phyloP scores from a whole-genome alignment of 2,329 filamentous ascomycete genomes.

The Alternaria sp. region DNA sequence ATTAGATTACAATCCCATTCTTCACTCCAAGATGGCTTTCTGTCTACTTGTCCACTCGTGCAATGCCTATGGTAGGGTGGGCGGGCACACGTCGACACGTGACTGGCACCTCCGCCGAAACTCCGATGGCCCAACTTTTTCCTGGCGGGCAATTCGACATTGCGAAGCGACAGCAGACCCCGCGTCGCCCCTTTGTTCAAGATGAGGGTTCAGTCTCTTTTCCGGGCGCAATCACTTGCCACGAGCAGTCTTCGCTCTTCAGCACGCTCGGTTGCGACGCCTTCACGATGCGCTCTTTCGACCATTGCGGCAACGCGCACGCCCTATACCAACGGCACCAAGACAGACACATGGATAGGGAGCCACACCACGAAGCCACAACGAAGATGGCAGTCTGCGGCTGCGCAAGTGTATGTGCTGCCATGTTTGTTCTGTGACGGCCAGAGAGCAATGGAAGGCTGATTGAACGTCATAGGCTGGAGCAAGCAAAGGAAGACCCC shows the following conservation, averaged over 20 bases:
- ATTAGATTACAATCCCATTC: constrained; percentile 26
- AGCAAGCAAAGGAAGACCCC: constrained; percentile 64
- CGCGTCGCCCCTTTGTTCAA: constrained; percentile 36
- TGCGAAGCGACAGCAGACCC: constrained; percentile 30
- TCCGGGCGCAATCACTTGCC: constrained; percentile 43
- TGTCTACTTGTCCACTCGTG: background rate
- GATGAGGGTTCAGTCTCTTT: constrained; percentile 46
- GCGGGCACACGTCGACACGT: constrained; percentile 20
- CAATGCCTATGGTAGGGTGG: background rate
- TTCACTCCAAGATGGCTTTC: constrained; percentile 9
- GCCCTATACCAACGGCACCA: constrained; percentile 35
- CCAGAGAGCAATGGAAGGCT: constrained; percentile 23
- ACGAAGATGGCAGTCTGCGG: constrained; percentile 46
- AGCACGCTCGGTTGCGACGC: constrained; percentile 28
- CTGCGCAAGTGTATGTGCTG: constrained; percentile 46
- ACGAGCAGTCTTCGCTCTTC: constrained; percentile 37
- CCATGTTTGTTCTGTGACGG: background rate
- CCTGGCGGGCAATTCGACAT: constrained; percentile 15
- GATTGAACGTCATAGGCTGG: constrained; percentile 42
- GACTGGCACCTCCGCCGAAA: constrained; percentile 30
- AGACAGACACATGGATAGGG: constrained; percentile 38
- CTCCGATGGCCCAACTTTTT: constrained; percentile 39
- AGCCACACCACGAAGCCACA: constrained; percentile 30
- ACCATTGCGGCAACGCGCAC: constrained; percentile 39
- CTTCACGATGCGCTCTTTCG: constrained; percentile 43